Conservation (phyloP, 176 grass and related monocot species). For the Avena sativa region DNA sequence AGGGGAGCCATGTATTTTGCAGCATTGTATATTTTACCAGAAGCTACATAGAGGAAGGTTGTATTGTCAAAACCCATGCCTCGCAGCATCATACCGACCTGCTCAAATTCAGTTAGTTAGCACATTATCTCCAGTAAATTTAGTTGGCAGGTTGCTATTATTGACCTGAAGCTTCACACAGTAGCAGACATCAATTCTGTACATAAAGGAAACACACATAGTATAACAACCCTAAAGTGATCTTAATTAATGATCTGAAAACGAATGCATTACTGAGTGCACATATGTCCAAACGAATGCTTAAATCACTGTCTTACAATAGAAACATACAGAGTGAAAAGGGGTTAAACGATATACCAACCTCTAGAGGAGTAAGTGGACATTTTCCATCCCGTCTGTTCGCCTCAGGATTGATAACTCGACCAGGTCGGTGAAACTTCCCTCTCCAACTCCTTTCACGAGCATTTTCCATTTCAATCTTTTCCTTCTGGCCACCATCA, state of each 20-base stretch:
- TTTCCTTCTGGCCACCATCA: constrained; percentile 85
- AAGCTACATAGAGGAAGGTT: constrained; percentile 86
- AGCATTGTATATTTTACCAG: constrained; percentile 90
- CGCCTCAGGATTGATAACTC: constrained; percentile 84
- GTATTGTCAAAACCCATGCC: constrained; percentile 94
- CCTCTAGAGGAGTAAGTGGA: constrained; percentile 92
- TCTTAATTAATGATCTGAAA: background rate
- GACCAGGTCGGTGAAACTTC: constrained; percentile 82
- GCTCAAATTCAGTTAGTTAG: constrained; percentile 36
- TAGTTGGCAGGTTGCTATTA: background rate
- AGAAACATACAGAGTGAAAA: background rate
- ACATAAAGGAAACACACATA: background rate
- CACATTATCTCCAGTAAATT: constrained; percentile 20
- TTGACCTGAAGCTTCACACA: constrained; percentile 13
- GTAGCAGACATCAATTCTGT: constrained; percentile 1
- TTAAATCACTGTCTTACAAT: background rate
- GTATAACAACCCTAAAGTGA: background rate
- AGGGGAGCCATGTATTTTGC: constrained; percentile 90
- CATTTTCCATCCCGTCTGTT: constrained; percentile 92
- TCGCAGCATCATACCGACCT: constrained; percentile 98
- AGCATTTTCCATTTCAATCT: constrained; percentile 84
- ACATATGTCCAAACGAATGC: constrained; percentile 23
- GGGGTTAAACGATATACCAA: constrained; percentile 33
- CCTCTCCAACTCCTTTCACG: constrained; percentile 94
- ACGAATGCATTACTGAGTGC: constrained; percentile 11